Evolutionary conservation across 768 basidiomycete genomes (phyloP), one percentile per base, ranked within the genome.

Genomic region (Calocybe gangraenosa): DNA sequence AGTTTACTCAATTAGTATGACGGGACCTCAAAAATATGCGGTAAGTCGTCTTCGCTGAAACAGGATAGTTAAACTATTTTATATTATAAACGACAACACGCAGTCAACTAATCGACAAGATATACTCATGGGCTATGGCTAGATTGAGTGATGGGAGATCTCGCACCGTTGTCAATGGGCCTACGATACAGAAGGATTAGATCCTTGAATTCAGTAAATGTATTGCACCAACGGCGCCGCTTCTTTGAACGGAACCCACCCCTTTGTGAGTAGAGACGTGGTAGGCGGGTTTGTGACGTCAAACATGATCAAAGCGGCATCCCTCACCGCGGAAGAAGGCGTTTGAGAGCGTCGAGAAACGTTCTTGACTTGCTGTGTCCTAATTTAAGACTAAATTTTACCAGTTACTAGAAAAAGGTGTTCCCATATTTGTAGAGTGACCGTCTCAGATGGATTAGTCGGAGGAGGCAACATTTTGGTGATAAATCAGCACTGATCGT

Each of bases 401-500:
- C n/a, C n/a, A n/a, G n/a, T n/a, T n/a, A 11, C 25, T 2, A 15
- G 11, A 38, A 37, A 33, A 20, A 8, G 13, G 33, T 28, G 17
- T 30, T 73, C 73, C 74, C 73, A 75, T 31, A 75, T 87, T 61
- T 88, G 84, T 47, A 92, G 66, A 7, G 77, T 78, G 7, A 92
- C 73, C 1, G 68, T 62, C 53, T 87, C 76, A 5, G 69, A 75
- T 33, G 73, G 68, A 14, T 70, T 66, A 3, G 56, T 71, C 34
- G 82, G 77, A 56, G 87, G 79, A 0, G 81, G 77, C 10, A 92
- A 56, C 0, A 77, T 79, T 61, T 90, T 91, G 0, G 81, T 75
- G 40, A 91, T 87, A 47, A 92, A 93, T 93, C 90, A n/a, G 85
- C 82, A 15, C 90, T 90, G 34, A 94, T 92, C 2, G 91, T 93